Base-by-base conservation (phyloP, 352 stramenopile genomes). In the Phytophthora hybrid region DNA sequence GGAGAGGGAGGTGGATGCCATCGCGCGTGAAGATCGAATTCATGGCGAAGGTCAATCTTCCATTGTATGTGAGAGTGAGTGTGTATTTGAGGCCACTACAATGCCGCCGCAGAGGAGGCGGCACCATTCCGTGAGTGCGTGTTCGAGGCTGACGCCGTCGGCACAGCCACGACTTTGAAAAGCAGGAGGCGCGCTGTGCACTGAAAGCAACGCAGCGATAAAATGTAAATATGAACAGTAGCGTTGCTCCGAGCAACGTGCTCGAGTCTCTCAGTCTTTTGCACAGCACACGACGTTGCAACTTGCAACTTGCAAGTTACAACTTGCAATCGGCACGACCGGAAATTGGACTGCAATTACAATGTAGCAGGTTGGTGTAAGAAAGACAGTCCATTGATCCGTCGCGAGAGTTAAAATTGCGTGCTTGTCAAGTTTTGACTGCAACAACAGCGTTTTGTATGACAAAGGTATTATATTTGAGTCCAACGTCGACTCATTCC, bases 21-120 rank as follows among this genome's bases (percentile, higher is more conserved):
- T 53, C 23, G 63, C 51, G 31, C 19, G 21, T 73, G 66, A 37
- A 81, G 64, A 78, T 57, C 49, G 66, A 78, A 79, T 73, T 61
- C 63, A 71, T 64, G 51, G 61, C 39, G 18, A 51, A 51, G 53
- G 29, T 66, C 37, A 44, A 16, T 18, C 6, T 70, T 75, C 51
- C 16, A 67, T 54, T 73, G 39, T 74, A 51, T 74, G 49, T 78
- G 34, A 18, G 16, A 64, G 53, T 67, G 62, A 76, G 63, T 73
- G 49, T 53, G 46, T 71, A 74, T 66, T 53, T 39, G 51, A 73
- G 46, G 69, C 29, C 39, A 39, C 64, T 71, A 60, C 19, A 57
- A 62, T n/a, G 47, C 56, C 51, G 41, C 62, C 53, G 57, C 51
- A 76, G 46, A 51, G 73, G 57, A 65, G 68, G 55, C 34, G 51